Evolutionary conservation across 192 early-diverging fungal species (phyloP).

Genomic region (Coemansia sp.): DNA sequence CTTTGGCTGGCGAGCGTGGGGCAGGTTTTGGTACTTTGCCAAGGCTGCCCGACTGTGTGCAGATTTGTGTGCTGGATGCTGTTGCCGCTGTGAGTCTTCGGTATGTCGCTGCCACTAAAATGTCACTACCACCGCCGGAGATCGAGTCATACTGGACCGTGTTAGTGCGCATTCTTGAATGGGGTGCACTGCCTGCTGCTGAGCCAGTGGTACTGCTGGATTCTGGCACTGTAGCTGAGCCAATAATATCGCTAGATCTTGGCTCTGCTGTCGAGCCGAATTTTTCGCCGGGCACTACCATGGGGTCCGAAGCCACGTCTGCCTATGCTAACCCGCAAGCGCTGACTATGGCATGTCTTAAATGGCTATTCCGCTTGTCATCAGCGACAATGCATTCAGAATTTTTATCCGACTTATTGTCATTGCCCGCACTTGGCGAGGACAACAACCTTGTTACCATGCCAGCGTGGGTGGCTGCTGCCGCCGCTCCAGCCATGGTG

Average conservation of each 20-base stretch:
- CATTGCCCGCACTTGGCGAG: not conserved
- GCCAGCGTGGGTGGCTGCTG: slow-evolving; percentile 34
- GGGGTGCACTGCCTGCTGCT: slow-evolving; percentile 21
- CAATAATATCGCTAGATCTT: slow-evolving; percentile 17
- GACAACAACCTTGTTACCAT: not conserved
- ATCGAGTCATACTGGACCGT: slow-evolving; percentile 26
- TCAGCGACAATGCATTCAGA: slow-evolving; percentile 2
- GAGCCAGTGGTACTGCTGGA: slow-evolving; percentile 31
- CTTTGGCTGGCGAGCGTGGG: not conserved
- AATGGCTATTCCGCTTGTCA: slow-evolving; percentile 42
- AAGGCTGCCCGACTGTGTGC: slow-evolving; percentile 8
- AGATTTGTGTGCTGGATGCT: slow-evolving; percentile 32
- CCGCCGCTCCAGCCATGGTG: slow-evolving; percentile 37
- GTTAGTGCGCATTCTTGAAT: slow-evolving; percentile 29
- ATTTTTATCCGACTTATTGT: not conserved
- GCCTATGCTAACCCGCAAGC: slow-evolving; percentile 12
- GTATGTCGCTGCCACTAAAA: not conserved
- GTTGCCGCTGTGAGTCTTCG: slow-evolving; percentile 20
- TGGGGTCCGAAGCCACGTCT: not conserved
- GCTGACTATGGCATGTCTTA: slow-evolving; percentile 31
- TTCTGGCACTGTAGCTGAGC: slow-evolving; percentile 9
- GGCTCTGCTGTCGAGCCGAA: not conserved
- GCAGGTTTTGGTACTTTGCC: not conserved
- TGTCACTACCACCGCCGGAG: slow-evolving; percentile 15
- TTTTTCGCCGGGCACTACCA: not conserved